Percentiles rank a stretch among this genome's conserved stretches.
phyloP scores from a whole-genome alignment of 2,329 filamentous ascomycete species.

The Ceratocystis harringtonii region DNA sequence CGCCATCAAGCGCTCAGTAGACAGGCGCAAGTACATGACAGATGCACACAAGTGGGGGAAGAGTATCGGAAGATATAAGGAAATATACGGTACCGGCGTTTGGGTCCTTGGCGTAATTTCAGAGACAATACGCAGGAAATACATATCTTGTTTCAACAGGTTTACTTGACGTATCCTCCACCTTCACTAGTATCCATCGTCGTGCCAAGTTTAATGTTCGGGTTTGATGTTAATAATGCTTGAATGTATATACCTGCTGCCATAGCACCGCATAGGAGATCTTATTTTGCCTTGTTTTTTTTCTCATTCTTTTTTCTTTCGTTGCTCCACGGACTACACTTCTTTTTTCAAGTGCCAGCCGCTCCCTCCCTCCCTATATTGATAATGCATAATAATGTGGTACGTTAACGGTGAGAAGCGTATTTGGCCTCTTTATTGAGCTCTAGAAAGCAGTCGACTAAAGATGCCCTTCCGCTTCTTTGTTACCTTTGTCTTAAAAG shows the following conservation, averaged over 20 bases:
- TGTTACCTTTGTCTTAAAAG: constrained; percentile 11
- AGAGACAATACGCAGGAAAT: neutral
- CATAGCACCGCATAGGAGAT: neutral
- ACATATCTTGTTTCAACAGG: neutral
- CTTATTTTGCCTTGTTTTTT: neutral
- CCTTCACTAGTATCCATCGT: neutral
- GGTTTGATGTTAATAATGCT: neutral
- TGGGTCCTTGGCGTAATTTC: neutral
- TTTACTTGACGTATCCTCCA: neutral
- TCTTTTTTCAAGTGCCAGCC: neutral
- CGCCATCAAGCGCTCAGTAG: neutral
- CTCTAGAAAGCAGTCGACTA: constrained; percentile 13
- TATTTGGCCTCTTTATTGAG: neutral
- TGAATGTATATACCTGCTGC: neutral
- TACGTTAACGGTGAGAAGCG: neutral
- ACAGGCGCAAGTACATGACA: neutral
- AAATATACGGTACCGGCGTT: constrained; percentile 1
- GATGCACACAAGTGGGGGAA: neutral
- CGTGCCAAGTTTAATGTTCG: neutral
- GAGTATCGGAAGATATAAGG: no score
- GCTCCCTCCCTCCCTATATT: neutral
- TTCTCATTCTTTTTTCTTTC: neutral
- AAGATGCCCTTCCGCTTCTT: constrained; percentile 12
- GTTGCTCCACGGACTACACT: neutral
- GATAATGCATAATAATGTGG: neutral